Evolutionary conservation across 1,284 basidiomycete species (phyloP), one percentile per base, ranked within the genome.

Genomic region (Stereum hirsutum): DNA sequence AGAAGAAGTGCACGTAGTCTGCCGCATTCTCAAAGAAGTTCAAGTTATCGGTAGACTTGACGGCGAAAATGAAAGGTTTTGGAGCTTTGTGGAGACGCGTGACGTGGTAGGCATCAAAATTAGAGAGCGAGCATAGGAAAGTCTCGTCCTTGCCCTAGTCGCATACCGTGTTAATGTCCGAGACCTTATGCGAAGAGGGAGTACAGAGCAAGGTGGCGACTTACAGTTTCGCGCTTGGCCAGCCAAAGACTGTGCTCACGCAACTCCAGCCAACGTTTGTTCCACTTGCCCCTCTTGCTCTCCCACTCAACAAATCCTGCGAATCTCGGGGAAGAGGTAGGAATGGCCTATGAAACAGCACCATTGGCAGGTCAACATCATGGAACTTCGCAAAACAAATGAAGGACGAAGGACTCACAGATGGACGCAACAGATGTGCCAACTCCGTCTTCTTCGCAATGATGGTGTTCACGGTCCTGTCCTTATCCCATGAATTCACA

Each of bases 221-320:
- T 46, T 54, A 90, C 89, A 58, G 78, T 84, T 45, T 94, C 88
- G 21, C 87, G 82, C 64, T 94, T 95, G 23, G 86, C 82, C 26
- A 93, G 57, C 72, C 81, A 94, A 39, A 95, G 60, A 45, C 79
- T 77, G 49, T 92, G 89, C 54, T 92, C 89, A 33, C 84, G 74
- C 23, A 94, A 73, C 55, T 85, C 79, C 54, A 95, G 68, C 77
- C 81, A 93, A 23, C 89, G 76, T 62, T 93, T 95, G 46, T 70
- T 81, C 92, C 92, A 96, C 62, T 94, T 94, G 31, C 90, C 90
- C 46, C 82, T 78, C 64, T 91, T 93, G 42, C 70, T 71, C 65
- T 94, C 88, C 71, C 81, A 84, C 59, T 93, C 86, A 14, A 94
- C 76, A 58, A 81, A 91, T 5, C 81, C 81, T 34, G 78, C 72